Conservation (phyloP, 2,329 filamentous ascomycete species). For the Claviceps quebecensis region DNA sequence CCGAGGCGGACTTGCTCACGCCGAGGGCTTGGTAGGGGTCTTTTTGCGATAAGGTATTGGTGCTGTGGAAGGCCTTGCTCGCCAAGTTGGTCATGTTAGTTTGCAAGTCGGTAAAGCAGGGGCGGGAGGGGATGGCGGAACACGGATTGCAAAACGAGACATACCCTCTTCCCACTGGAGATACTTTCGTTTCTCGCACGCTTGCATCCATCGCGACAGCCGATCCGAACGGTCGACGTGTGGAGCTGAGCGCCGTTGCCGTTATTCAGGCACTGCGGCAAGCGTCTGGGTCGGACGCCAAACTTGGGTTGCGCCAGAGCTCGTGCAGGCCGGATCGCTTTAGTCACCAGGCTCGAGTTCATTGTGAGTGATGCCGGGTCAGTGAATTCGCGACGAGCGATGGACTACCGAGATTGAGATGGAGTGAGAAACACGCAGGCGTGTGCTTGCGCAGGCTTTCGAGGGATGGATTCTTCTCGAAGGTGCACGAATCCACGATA, state of each 20-base stretch:
- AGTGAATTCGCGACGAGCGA: constrained; percentile 10
- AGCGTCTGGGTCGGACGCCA: constrained; percentile 20
- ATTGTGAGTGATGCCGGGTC: constrained; percentile 22
- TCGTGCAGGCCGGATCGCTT: constrained; percentile 31
- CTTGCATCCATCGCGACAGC: constrained; percentile 10
- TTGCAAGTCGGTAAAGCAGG: not conserved
- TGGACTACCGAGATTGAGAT: constrained; percentile 1
- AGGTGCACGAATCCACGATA: not conserved
- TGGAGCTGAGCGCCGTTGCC: constrained; percentile 23
- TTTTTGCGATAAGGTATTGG: constrained; percentile 39
- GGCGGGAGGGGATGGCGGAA: no score
- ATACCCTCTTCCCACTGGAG: constrained; percentile 17
- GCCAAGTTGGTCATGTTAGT: not conserved
- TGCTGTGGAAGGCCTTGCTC: constrained; percentile 45
- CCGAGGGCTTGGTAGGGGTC: constrained; percentile 84
- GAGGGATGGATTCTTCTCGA: constrained; percentile 7
- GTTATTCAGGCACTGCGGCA: constrained; percentile 27
- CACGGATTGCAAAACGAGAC: not conserved
- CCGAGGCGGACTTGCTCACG: constrained; percentile 65
- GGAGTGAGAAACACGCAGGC: not conserved
- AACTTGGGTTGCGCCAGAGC: constrained; percentile 29
- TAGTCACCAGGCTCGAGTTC: constrained; percentile 34
- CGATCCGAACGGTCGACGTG: constrained; percentile 14
- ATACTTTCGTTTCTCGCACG: constrained; percentile 7
- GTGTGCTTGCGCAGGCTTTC: not conserved